These are phyloP conservation scores for Knufia petricola DNA, from an alignment of 2,329 filamentous ascomycete species.

Conservation along the genomic window DNA sequence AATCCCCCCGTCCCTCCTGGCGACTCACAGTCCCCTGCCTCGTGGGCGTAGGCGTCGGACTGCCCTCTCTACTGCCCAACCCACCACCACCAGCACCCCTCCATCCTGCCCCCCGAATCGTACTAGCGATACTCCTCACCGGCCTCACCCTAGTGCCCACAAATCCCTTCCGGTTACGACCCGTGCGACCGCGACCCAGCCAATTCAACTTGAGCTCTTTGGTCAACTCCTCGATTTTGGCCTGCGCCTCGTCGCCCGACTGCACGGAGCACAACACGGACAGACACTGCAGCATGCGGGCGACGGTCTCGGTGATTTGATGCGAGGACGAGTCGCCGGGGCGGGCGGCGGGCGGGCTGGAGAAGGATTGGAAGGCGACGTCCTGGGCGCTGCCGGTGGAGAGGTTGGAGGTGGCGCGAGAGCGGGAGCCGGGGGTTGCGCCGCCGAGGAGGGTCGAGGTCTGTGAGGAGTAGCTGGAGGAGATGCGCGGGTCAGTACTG, in stretches of 20 bases:
- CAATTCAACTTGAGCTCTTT: conserved; percentile 92
- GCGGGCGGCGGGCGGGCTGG: conserved; percentile 28
- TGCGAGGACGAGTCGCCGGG: conserved; percentile 45
- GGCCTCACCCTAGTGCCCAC: conserved; percentile 54
- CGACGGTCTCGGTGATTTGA: conserved; percentile 87
- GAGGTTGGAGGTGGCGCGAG: conserved; percentile 79
- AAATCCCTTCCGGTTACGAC: conserved; percentile 79
- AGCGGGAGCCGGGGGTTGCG: conserved; percentile 52
- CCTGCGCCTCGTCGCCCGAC: conserved; percentile 61
- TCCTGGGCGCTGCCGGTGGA: conserved; percentile 37
- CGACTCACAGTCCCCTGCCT: conserved; percentile 21
- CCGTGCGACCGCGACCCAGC: conserved; percentile 82
- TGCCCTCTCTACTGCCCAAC: conserved; percentile 19
- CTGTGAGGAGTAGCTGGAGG: conserved; percentile 66
- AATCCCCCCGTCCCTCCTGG: background rate
- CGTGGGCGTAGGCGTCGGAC: conserved; percentile 24
- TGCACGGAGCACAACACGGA: conserved; percentile 75
- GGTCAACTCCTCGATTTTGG: conserved; percentile 71
- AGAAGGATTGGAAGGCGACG: conserved; percentile 34
- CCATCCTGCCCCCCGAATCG: conserved; percentile 16
- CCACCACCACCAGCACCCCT: background rate
- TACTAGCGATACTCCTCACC: conserved; percentile 11
- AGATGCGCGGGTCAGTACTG: conserved; percentile 19
- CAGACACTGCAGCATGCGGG: conserved; percentile 91
- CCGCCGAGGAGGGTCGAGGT: conserved; percentile 69